A percentile compares a stretch with the other conserved stretches of the same genome.
These are phyloP conservation scores for Blastomyces silverae DNA, from an alignment of 2,329 filamentous ascomycete species.

Conservation along the genomic window DNA sequence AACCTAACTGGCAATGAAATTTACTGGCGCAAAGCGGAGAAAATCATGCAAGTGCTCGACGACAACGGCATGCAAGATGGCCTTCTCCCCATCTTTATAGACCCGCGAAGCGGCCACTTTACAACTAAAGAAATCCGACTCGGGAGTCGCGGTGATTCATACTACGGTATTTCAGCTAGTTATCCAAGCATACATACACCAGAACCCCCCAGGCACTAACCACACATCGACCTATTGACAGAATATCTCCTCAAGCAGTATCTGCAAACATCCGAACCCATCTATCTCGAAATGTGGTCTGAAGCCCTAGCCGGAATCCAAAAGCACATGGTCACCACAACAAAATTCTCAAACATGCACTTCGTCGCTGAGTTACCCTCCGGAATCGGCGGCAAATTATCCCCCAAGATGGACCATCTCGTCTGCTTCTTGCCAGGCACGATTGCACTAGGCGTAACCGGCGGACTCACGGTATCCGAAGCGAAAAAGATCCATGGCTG, in stretches of 20 bases:
- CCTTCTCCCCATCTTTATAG: constrained; percentile 85
- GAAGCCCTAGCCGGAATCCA: constrained; percentile 77
- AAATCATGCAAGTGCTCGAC: constrained; percentile 85
- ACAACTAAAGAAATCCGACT: constrained; percentile 81
- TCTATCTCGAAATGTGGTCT: constrained; percentile 91
- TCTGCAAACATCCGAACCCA: constrained; percentile 79
- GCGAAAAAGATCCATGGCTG: constrained; percentile 66
- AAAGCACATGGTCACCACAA: constrained; percentile 88
- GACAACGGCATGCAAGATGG: constrained; percentile 72
- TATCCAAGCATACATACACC: neutral
- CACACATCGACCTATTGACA: constrained; percentile 20
- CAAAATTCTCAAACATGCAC: constrained; percentile 70
- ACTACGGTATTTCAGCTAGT: constrained; percentile 55
- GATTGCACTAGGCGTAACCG: constrained; percentile 81
- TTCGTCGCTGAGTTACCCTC: constrained; percentile 78
- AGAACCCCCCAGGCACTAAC: neutral
- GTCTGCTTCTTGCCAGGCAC: constrained; percentile 97
- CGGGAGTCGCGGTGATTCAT: constrained; percentile 90
- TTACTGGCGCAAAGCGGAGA: constrained; percentile 89
- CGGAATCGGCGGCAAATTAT: constrained; percentile 60
- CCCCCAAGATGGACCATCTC: constrained; percentile 94
- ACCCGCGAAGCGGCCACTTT: constrained; percentile 71
- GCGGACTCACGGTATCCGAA: constrained; percentile 65
- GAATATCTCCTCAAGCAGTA: constrained; percentile 99
- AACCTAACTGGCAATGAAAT: constrained; percentile 87